Conservation (phyloP, 116 monocot genomes). For the Papilionanthe hybrid region DNA sequence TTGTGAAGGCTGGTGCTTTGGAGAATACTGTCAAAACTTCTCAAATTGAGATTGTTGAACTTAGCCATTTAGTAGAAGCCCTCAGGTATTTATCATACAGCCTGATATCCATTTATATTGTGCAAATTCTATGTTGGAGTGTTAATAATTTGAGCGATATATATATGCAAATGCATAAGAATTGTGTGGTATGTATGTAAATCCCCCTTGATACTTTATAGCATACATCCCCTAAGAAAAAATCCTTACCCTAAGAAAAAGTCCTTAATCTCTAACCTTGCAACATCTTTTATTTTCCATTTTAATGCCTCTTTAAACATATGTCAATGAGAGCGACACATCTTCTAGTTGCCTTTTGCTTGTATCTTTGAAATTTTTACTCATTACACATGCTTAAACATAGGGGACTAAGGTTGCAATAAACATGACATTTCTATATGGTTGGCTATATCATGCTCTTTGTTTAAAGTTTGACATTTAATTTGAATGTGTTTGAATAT, state of each 20-base stretch:
- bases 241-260: not conserved
- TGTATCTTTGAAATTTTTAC: not conserved
- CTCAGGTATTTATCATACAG: conserved; percentile 53
- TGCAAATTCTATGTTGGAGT: not conserved
- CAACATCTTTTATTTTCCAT: not conserved
- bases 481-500: not conserved
- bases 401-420: not conserved
- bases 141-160: not conserved
- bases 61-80: conserved; percentile 77
- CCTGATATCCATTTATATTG: conserved; percentile 6
- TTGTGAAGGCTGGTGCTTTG: conserved; percentile 77
- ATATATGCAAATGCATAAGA: too few species aligned
- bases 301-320: not conserved
- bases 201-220: not conserved
- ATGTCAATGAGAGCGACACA: not conserved
- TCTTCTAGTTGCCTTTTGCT: not conserved
- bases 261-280: not conserved
- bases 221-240: not conserved
- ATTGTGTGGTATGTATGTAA: too few species aligned
- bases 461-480: not conserved
- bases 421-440: not conserved
- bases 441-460: not conserved
- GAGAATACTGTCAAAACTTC: conserved; percentile 91
- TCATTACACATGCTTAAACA: not conserved
- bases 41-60: conserved; percentile 75